Evolutionary conservation across 352 stramenopile species (phyloP).

Genomic region (Pythium volutum): DNA sequence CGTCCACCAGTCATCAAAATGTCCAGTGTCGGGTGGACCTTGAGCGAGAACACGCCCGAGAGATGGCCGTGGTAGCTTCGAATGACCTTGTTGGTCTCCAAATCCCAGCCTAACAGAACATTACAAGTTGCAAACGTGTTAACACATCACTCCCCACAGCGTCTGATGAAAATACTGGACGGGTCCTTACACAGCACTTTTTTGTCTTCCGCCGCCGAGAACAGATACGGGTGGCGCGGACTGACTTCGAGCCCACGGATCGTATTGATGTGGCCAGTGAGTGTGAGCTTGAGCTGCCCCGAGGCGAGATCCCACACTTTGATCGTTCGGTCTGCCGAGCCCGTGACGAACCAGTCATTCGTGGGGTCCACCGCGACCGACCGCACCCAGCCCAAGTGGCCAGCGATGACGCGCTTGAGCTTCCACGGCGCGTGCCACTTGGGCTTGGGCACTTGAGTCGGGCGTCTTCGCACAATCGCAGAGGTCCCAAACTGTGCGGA

Average conservation of each 20-base stretch:
- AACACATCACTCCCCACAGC: not conserved
- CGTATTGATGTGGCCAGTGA: constrained; percentile 98
- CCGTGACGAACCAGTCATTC: constrained; percentile 99
- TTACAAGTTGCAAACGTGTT: not conserved
- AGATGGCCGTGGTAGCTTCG: constrained; percentile 99
- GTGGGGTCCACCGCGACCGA: constrained; percentile 97
- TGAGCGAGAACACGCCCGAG: constrained; percentile 96
- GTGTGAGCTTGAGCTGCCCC: constrained; percentile 97
- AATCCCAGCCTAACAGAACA: constrained; percentile 89
- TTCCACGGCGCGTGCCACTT: constrained; percentile 99
- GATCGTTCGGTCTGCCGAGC: constrained; percentile 96
- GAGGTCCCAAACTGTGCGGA: constrained; percentile 49
- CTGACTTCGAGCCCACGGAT: constrained; percentile 96
- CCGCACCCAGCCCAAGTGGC: constrained; percentile 96
- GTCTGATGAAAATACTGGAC: not conserved
- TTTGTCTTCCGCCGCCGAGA: constrained; percentile 98
- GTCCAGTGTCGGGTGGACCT: constrained; percentile 98
- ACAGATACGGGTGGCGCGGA: constrained; percentile 96
- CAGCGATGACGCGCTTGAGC: constrained; percentile 95
- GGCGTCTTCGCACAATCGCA: constrained; percentile 73
- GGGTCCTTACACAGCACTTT: constrained; percentile 90
- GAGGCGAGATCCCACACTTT: constrained; percentile 98
- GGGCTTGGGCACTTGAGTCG: constrained; percentile 92
- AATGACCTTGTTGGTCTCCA: constrained; percentile 99
- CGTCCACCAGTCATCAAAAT: constrained; percentile 97